Evolutionary conservation across 2,329 filamentous ascomycete species (phyloP).

Genomic region (Penicillium sp.): DNA sequence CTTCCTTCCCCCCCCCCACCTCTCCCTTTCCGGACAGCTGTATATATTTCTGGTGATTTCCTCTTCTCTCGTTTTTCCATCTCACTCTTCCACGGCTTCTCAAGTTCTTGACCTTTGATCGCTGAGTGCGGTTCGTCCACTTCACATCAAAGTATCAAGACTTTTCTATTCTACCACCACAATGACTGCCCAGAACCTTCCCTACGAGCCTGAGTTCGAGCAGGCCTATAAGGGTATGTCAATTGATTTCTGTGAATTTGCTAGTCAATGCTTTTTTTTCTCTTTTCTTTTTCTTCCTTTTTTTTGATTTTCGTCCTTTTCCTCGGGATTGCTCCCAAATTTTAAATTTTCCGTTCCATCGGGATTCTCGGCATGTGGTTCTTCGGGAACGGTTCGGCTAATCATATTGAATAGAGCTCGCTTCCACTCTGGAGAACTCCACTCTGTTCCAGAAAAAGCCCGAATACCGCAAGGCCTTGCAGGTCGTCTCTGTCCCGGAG

Average conservation of each 20-base stretch:
- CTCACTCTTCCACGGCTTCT: too few relatives aligned
- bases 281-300: slow-evolving; percentile 1
- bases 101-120: too few relatives aligned
- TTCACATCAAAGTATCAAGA: too few relatives aligned
- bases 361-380: slow-evolving; percentile 18
- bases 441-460: slow-evolving; percentile 89
- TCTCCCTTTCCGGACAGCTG: slow-evolving; percentile 38
- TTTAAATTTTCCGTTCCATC: too few relatives aligned
- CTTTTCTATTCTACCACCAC: slow-evolving; percentile 4
- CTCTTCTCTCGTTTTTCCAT: slow-evolving; percentile 9
- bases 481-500: slow-evolving; percentile 85
- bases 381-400: slow-evolving; percentile 10
- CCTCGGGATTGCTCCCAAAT: too few relatives aligned
- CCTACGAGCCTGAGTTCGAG: slow-evolving; percentile 92
- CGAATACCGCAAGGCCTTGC: slow-evolving; percentile 85
- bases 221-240: slow-evolving; percentile 88
- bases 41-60: slow-evolving; percentile 24
- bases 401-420: slow-evolving; percentile 62
- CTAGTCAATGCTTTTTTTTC: slow-evolving; percentile 3
- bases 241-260: not conserved
- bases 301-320: too few relatives aligned
- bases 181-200: slow-evolving; percentile 69
- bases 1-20: slow-evolving; percentile 8
- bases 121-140: too few relatives aligned
- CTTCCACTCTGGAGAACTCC: slow-evolving; percentile 88